A percentile compares a stretch with the other conserved stretches of the same genome.
These are phyloP conservation scores for Trichoderma sp. DNA, from an alignment of 2,329 filamentous ascomycete genomes.

Conservation along the genomic window DNA sequence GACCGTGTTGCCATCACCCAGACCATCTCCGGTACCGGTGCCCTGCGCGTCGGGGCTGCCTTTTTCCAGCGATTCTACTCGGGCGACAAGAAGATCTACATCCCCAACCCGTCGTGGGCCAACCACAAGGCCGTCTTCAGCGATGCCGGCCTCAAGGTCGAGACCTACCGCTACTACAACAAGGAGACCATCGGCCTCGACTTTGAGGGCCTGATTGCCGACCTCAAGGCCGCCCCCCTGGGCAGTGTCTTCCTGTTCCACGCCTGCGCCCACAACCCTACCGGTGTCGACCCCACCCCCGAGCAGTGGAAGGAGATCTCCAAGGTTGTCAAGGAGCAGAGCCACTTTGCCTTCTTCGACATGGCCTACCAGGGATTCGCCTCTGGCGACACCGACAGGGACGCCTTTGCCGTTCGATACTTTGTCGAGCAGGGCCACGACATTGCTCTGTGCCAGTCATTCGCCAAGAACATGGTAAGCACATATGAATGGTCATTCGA, in stretches of 20 bases:
- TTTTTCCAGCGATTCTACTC: constrained; percentile 94
- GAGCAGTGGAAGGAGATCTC: constrained; percentile 94
- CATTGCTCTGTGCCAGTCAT: constrained; percentile 86
- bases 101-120: constrained; percentile 79
- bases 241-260: constrained; percentile 91
- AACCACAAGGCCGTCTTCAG: constrained; percentile 94
- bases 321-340: constrained; percentile 79
- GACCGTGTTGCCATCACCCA: constrained; percentile 88
- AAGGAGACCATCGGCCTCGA: constrained; percentile 97
- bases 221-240: constrained; percentile 85
- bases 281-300: constrained; percentile 87
- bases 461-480: constrained; percentile 97
- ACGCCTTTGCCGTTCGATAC: constrained; percentile 90
- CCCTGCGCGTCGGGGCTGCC: constrained; percentile 88
- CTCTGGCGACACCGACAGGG: constrained; percentile 85
- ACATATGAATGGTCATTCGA: neutral
- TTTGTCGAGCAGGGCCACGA: constrained; percentile 92
- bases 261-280: constrained; percentile 97
- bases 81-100: constrained; percentile 91
- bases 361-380: constrained; percentile 99
- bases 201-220: constrained; percentile 88
- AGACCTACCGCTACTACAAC: constrained; percentile 99
- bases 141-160: constrained; percentile 86
- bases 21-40: constrained; percentile 96
- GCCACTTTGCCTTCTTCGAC: constrained; percentile 96